Evolutionary conservation across 768 basidiomycete species (phyloP), one percentile per base, ranked within the genome.

Genomic region (Terana coerulea): DNA sequence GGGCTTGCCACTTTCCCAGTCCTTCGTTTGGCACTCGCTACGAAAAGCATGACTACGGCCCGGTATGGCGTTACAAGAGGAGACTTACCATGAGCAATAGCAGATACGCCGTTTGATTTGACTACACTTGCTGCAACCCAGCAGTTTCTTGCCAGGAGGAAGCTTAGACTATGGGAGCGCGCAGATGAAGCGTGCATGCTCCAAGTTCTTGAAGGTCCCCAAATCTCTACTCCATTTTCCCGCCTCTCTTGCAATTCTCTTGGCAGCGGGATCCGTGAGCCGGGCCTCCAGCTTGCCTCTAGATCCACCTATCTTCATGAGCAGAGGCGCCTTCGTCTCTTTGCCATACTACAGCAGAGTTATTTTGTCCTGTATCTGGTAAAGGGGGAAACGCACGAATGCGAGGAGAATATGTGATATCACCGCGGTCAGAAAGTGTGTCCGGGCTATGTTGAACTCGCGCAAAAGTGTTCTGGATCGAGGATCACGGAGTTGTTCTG

Each of bases 11-110:
- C 10, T 10, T 9, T 25, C 22, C 47, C 47, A 49, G 22, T 49
- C 47, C 17, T 49, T 6, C 15, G n/a, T 5, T 22, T 49, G 47
- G 47, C 47, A 49, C 19, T 7, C 34, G 19, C 47, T 49, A 15
- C 19, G 21, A 2, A n/a, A 19, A 26, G 3, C n/a, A n/a, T n/a
- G n/a, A n/a, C n/a, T n/a, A n/a, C 15, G 7, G 28, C 14, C 10
- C 8, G 7, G 41, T 24, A 11, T 24, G 22, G 22, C 9, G 10
- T 3, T 21, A n/a, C 11, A 15, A 12, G 7, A 5, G 17, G 17
- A n/a, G 25, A 41, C 51, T 25, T 21, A 53, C 51, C 31, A 22
- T 3, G 51, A 53, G 37, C 51, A 53, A 29, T 53, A 47, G 5
- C 19, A 47, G 9, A 53, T 39, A 3, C 39, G 22, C 7, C 51